Evolutionary conservation across 1,284 basidiomycete species (phyloP).

Genomic region (Ganoderma lucidum): DNA sequence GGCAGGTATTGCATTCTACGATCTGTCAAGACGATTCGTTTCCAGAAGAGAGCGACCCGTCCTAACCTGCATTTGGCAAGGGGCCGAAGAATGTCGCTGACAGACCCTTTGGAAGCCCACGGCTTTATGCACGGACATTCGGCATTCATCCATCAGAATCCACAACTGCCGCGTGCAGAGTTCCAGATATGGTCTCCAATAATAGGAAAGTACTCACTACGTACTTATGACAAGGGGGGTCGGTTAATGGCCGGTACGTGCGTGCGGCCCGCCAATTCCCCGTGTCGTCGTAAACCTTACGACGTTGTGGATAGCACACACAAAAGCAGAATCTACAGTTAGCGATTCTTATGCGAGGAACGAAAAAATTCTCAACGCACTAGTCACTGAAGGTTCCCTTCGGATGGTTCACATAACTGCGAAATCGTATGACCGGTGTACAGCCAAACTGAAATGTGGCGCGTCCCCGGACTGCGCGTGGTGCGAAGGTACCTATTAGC

Average conservation of each 20-base stretch:
- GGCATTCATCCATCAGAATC: neutral
- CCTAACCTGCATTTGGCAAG: neutral
- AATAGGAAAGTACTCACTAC: neutral
- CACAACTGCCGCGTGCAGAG: neutral
- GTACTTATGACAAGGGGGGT: neutral
- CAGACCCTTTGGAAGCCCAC: neutral
- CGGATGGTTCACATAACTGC: neutral
- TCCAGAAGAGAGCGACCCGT: no score
- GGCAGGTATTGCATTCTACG: neutral
- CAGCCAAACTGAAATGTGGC: neutral
- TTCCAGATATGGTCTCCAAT: neutral
- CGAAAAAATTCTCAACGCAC: neutral
- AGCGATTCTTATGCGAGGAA: neutral
- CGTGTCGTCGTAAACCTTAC: neutral
- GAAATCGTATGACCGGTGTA: neutral
- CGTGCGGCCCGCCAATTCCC: neutral
- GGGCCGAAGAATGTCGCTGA: neutral
- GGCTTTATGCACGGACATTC: neutral
- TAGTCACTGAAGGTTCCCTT: neutral
- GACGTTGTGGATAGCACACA: neutral
- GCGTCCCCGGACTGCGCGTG: neutral
- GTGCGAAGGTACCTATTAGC: neutral
- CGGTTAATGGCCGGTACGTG: neutral
- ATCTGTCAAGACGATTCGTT: constrained; percentile 2
- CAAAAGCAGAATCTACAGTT: neutral